Evolutionary conservation across 495 filamentous ascomycete genomes (phyloP).

Genomic region (Aspergillus panamensis): DNA sequence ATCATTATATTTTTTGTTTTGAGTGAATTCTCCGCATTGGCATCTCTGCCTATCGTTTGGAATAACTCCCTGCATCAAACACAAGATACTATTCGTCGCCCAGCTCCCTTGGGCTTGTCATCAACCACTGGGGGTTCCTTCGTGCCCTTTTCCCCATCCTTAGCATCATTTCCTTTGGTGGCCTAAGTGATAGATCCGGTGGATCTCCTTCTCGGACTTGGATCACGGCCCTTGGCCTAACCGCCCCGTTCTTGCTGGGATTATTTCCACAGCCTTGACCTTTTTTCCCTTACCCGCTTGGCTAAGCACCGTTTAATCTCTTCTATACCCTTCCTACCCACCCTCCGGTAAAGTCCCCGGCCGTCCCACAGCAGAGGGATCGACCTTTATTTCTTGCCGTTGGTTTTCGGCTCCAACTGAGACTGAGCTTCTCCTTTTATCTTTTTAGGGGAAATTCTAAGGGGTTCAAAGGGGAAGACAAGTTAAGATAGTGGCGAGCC

Average conservation of each 20-base stretch:
- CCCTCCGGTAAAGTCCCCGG: conserved; percentile 17
- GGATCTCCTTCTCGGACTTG: conserved; percentile 20
- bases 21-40: conserved; percentile 23
- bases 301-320: conserved; percentile 28
- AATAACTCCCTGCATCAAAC: conserved; percentile 18
- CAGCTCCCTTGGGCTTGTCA: conserved; percentile 11
- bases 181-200: conserved; percentile 25
- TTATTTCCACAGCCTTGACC: conserved; percentile 25
- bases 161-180: conserved; percentile 18
- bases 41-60: conserved; percentile 24
- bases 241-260: conserved; percentile 13
- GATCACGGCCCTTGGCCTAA: conserved; percentile 20
- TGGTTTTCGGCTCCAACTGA: conserved; percentile 20
- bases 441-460: conserved; percentile 5
- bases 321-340: conserved; percentile 23
- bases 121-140: conserved; percentile 13
- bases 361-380: conserved; percentile 23
- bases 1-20: conserved; percentile 14
- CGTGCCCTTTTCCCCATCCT: conserved; percentile 14
- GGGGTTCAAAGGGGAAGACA: conserved; percentile 8
- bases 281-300: conserved; percentile 22
- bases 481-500: conserved; percentile 8
- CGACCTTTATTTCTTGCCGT: conserved; percentile 22
- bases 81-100: conserved; percentile 17
- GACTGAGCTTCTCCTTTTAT: conserved; percentile 20